Conservation (phyloP, 2,329 filamentous ascomycete species). For the Myriangium duriaei region DNA sequence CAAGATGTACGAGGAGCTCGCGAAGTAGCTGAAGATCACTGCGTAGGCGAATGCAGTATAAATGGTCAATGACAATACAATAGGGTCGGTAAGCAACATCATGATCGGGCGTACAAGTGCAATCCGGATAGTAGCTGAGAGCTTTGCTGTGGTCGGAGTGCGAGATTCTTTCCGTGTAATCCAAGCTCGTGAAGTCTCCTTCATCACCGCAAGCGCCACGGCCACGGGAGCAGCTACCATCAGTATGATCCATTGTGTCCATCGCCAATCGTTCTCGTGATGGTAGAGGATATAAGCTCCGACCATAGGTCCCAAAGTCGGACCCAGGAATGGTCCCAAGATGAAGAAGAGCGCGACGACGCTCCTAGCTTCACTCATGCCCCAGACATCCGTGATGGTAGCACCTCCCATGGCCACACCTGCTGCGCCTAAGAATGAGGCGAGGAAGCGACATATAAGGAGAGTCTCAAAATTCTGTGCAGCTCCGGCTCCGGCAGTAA, state of each 20-base stretch:
- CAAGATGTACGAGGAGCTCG: constrained; percentile 24
- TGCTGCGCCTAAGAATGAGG: constrained; percentile 13
- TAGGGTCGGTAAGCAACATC: constrained; percentile 25
- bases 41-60: constrained; percentile 29
- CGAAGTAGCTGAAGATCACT: constrained; percentile 27
- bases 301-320: constrained; percentile 15
- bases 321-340: constrained; percentile 18
- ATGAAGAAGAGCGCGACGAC: constrained; percentile 20
- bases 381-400: constrained; percentile 27
- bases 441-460: constrained; percentile 13
- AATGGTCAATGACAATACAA: constrained; percentile 24
- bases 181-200: constrained; percentile 54
- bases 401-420: constrained; percentile 28
- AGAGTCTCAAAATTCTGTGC: constrained; percentile 11
- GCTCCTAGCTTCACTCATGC: constrained; percentile 17
- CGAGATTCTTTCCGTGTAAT: constrained; percentile 46
- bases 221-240: constrained; percentile 48
- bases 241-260: constrained; percentile 58
- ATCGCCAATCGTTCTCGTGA: constrained; percentile 43
- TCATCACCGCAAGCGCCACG: constrained; percentile 48
- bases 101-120: constrained; percentile 24
- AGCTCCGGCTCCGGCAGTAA: constrained; percentile 12
- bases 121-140: constrained; percentile 20
- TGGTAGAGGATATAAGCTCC: constrained; percentile 12
- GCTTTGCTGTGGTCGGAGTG: constrained; percentile 40